phyloP scores from a whole-genome alignment of 208 protist genomes.

The Trypanosoma avium region DNA sequence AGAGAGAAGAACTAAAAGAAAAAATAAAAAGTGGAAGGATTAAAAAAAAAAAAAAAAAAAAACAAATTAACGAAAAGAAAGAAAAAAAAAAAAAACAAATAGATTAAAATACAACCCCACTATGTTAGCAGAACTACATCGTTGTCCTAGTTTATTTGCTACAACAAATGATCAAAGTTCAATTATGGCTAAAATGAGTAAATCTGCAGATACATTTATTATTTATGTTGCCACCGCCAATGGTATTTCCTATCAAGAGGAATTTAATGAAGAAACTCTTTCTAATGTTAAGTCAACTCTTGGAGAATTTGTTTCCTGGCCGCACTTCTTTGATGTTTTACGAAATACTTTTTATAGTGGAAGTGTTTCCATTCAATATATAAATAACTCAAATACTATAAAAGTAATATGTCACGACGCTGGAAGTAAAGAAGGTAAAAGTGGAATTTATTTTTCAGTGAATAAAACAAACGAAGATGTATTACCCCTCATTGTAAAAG shows the following conservation, averaged over 20 bases:
- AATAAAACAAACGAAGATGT: conserved; percentile 21
- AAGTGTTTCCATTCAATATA: conserved; percentile 24
- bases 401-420: conserved; percentile 15
- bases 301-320: conserved; percentile 49
- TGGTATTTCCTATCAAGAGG: conserved; percentile 46
- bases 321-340: conserved; percentile 63
- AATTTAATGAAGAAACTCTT: conserved; percentile 50
- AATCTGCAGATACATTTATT: conserved; percentile 43
- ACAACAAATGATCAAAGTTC: conserved; percentile 36
- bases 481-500: conserved; percentile 13
- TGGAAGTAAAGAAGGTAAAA: conserved; percentile 4
- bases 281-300: conserved; percentile 30
- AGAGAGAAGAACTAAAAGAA: not conserved
- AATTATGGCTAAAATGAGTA: conserved; percentile 67
- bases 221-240: conserved; percentile 39
- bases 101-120: not conserved
- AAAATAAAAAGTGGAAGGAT: not conserved
- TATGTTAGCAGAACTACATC: conserved; percentile 55
- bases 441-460: not conserved
- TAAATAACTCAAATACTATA: not conserved
- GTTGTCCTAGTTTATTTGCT: conserved; percentile 49
- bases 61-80: conserved; percentile 19
- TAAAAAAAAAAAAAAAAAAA: conserved; percentile 19
- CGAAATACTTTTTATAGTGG: conserved; percentile 41
- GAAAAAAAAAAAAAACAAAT: not conserved